Evolutionary conservation across 306 rosid species (phyloP), one percentile per base, ranked within the genome.

Genomic region (Oxytropis ochrocephala): DNA sequence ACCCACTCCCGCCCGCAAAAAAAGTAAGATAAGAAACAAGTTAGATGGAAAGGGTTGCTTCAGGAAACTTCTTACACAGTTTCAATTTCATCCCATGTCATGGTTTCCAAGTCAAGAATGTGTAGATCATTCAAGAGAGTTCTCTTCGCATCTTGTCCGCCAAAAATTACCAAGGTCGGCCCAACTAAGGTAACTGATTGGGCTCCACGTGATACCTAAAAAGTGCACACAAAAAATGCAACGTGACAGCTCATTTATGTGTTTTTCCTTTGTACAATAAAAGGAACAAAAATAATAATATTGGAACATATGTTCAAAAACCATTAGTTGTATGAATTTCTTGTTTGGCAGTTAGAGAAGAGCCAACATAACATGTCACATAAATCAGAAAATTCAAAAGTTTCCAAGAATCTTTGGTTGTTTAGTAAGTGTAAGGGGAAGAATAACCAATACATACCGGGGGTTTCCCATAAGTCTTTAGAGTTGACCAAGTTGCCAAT

Each of bases 41-140:
- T 5, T 2, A 61, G 51, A 69, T 33, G 35, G 50, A 41, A 50
- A 66, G 39, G 14, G 14, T 21, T 70, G 74, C 38, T 64, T 61
- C 71, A 65, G 49, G 64, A 64, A 46, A 64, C 70, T 72, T 75
- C 97, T 89, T 85, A 91, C 97, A 69, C 76, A 14, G 87, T 86
- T 73, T 91, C 96, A 67, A 91, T 82, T 84, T 91, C 97, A 82
- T 91, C 97, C 97, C 97, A 91, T 69, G 97, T 91, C 96, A 89
- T 50, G 69, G 96, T 80, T 87, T 91, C 97, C 72, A 91, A 79
- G 79, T 91, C 97, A 74, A 91, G 96, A 84, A 91, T 82, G 79
- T 91, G 97, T 43, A 91, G 81, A 75, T 91, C 97, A 75, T 91
- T 91, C 83, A 89, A 80, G 64, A 91, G 88, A 60, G 87, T 81